A percentile compares a stretch with the other conserved stretches of the same genome.
phyloP scores from a whole-genome alignment of 345 rosid genomes.

The Ricinus communis region DNA sequence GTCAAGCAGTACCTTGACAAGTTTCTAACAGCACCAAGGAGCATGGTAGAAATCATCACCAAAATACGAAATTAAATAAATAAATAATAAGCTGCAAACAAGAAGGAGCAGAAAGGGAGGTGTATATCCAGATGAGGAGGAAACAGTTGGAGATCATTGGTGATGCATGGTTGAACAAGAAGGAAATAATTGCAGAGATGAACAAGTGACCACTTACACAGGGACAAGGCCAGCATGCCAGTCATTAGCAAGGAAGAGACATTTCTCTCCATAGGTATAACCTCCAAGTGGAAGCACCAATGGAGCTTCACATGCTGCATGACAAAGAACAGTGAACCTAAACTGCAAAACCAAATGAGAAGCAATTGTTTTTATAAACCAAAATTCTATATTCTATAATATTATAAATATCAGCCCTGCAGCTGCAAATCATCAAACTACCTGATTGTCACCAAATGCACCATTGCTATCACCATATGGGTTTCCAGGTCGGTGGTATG shows the following conservation, averaged over 20 bases:
- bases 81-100: conserved; percentile 5
- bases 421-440: conserved; percentile 20
- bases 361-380: conserved; percentile 22
- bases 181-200: conserved; percentile 4
- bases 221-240: conserved; percentile 99
- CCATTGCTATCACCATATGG: conserved; percentile 84
- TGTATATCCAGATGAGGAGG: background rate
- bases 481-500: conserved; percentile 89
- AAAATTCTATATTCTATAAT: background rate
- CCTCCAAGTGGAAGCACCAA: conserved; percentile 92
- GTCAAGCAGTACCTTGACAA: background rate
- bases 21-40: background rate
- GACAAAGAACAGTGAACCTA: conserved; percentile 87
- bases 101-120: background rate
- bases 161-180: background rate
- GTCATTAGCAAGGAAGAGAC: conserved; percentile 90
- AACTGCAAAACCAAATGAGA: conserved; percentile 61
- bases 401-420: background rate
- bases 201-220: conserved; percentile 48
- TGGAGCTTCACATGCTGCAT: conserved; percentile 99
- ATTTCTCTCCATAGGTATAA: conserved; percentile 84
- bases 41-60: background rate
- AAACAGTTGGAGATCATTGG: background rate
- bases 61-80: too few species aligned
- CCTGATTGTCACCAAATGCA: conserved; percentile 97